Conservation (phyloP, 768 basidiomycete genomes). For the Mycena rebaudengoi region DNA sequence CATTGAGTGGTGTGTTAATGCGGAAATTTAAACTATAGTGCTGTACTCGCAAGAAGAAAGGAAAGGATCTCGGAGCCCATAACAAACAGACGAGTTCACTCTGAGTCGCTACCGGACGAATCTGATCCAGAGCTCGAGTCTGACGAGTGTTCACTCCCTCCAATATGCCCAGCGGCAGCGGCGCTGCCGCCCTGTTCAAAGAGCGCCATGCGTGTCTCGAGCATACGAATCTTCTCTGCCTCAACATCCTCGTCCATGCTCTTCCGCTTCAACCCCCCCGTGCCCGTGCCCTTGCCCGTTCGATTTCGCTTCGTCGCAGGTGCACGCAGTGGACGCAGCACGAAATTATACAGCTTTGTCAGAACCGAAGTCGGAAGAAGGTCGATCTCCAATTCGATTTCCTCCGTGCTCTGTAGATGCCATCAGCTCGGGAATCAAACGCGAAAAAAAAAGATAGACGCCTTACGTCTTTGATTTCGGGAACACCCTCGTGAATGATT, state of each 20-base stretch:
- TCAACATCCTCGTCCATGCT: slow-evolving; percentile 98
- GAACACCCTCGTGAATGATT: slow-evolving; percentile 94
- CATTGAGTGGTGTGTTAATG: slow-evolving; percentile 52
- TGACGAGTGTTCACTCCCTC: slow-evolving; percentile 80
- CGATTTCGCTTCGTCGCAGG: slow-evolving; percentile 72
- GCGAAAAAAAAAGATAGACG: slow-evolving; percentile 16
- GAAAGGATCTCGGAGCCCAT: slow-evolving; percentile 33
- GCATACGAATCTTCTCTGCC: slow-evolving; percentile 90
- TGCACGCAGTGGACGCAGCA: slow-evolving; percentile 80
- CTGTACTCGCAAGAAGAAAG: slow-evolving; percentile 31
- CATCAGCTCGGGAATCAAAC: slow-evolving; percentile 18
- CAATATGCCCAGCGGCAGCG: slow-evolving; percentile 46
- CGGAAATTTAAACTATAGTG: slow-evolving; percentile 50
- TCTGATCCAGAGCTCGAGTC: slow-evolving; percentile 83
- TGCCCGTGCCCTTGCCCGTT: slow-evolving; percentile 81
- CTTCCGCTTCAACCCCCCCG: slow-evolving; percentile 91
- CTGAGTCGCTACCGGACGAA: slow-evolving; percentile 86
- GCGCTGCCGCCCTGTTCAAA: slow-evolving; percentile 72
- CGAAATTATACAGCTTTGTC: slow-evolving; percentile 95
- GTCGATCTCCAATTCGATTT: slow-evolving; percentile 99
- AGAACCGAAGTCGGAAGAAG: slow-evolving; percentile 85
- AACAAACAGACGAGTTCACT: slow-evolving; percentile 54
- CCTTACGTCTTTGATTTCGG: slow-evolving; percentile 92
- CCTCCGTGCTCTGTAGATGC: slow-evolving; percentile 84
- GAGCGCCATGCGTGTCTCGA: slow-evolving; percentile 88